These are phyloP conservation scores for Candida montana DNA, from an alignment of 805 yeast genomes.

Conservation along the genomic window DNA sequence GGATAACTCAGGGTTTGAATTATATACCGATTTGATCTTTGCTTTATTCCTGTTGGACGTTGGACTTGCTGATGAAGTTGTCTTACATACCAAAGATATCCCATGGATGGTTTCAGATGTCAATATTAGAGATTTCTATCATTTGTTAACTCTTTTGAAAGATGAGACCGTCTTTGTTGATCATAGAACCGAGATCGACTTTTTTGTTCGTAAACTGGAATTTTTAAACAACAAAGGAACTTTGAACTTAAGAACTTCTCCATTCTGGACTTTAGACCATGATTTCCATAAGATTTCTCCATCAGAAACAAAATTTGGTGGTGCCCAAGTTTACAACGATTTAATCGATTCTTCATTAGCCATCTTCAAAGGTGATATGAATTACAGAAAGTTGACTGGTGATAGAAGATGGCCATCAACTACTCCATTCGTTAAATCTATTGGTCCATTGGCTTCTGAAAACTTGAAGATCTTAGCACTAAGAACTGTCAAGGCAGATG, in stretches of 20 bases:
- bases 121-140: constrained; percentile 70
- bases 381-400: constrained; percentile 89
- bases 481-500: constrained; percentile 96
- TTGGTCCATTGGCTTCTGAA: constrained; percentile 59
- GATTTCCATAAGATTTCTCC: constrained; percentile 70
- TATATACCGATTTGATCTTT: constrained; percentile 76
- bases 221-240: constrained; percentile 40
- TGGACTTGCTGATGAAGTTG: constrained; percentile 56
- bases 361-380: constrained; percentile 91
- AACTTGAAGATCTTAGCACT: constrained; percentile 66
- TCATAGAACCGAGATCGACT: constrained; percentile 41
- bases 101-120: constrained; percentile 99
- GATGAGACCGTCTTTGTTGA: constrained; percentile 46
- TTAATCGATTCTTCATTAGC: constrained; percentile 62
- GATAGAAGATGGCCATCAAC: constrained; percentile 85
- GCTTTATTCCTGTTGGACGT: constrained; percentile 66
- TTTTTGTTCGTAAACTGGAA: constrained; percentile 41
- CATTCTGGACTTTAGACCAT: constrained; percentile 81
- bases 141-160: constrained; percentile 50
- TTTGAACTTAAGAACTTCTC: constrained; percentile 49
- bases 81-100: constrained; percentile 80
- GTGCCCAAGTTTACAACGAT: constrained; percentile 54
- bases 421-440: constrained; percentile 66
- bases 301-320: constrained; percentile 48
- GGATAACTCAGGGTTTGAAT: constrained; percentile 94